Evolutionary conservation across 2,329 filamentous ascomycete genomes (phyloP).

Genomic region (Phaeosphaeriaceae sp.): DNA sequence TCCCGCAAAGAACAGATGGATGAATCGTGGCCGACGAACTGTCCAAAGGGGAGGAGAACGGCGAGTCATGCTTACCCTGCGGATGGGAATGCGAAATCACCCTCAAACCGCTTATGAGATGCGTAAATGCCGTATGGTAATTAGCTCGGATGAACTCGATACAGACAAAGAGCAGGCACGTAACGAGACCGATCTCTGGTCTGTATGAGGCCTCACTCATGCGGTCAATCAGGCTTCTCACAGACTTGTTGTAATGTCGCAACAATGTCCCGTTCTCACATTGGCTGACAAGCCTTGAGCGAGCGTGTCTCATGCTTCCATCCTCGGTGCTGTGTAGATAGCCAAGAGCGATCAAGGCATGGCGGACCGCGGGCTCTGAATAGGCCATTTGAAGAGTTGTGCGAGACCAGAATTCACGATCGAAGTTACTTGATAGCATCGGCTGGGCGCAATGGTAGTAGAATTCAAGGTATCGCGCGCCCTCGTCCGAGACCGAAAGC

Average conservation of each 20-base stretch:
- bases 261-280: slow-evolving; percentile 37
- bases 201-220: slow-evolving; percentile 42
- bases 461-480: slow-evolving; percentile 44
- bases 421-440: slow-evolving; percentile 45
- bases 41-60: not conserved
- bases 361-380: slow-evolving; percentile 52
- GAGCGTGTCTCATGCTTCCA: slow-evolving; percentile 30
- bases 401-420: slow-evolving; percentile 52
- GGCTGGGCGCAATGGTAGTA: slow-evolving; percentile 51
- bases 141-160: slow-evolving; percentile 55
- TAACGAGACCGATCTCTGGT: slow-evolving; percentile 50
- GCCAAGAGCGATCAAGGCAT: slow-evolving; percentile 54
- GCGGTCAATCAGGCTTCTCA: slow-evolving; percentile 42
- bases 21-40: no score
- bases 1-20: not conserved
- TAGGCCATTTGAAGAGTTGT: slow-evolving; percentile 52
- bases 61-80: not conserved
- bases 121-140: slow-evolving; percentile 49
- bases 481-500: slow-evolving; percentile 20
- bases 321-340: slow-evolving; percentile 40
- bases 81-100: slow-evolving; percentile 26
- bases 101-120: slow-evolving; percentile 56
- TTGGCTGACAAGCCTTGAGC: slow-evolving; percentile 12
- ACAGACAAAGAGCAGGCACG: slow-evolving; percentile 54
- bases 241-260: slow-evolving; percentile 53